These are phyloP conservation scores for Lactarius sp. DNA, from an alignment of 768 basidiomycete species.

Conservation along the genomic window DNA sequence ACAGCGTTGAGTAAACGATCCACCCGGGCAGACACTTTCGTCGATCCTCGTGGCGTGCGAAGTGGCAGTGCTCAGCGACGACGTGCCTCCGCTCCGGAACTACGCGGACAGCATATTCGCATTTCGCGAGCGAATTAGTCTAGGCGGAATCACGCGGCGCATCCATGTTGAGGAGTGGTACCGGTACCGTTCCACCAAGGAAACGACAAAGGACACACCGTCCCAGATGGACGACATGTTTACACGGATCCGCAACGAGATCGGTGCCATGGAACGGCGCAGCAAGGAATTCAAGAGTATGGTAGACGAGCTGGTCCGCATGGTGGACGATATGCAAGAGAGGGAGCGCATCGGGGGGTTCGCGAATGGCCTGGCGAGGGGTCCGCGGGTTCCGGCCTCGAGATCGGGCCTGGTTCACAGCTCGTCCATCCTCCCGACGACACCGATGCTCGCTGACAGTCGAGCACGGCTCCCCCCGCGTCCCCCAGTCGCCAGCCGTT, in stretches of 20 bases:
- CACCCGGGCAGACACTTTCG: conserved; percentile 15
- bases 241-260: conserved; percentile 19
- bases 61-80: conserved; percentile 18
- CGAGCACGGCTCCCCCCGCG: conserved; percentile 11
- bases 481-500: background rate
- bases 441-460: conserved; percentile 2
- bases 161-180: conserved; percentile 22
- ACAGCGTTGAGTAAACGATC: background rate
- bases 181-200: background rate
- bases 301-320: conserved; percentile 11
- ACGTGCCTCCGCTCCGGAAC: conserved; percentile 12
- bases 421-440: conserved; percentile 1
- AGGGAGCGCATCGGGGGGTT: background rate
- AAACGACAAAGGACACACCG: background rate
- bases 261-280: conserved; percentile 13
- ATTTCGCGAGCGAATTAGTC: conserved; percentile 24
- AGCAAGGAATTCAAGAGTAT: conserved; percentile 21
- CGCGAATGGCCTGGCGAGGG: background rate
- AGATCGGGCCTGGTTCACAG: background rate
- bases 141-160: conserved; percentile 21
- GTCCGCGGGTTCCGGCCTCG: background rate
- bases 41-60: conserved; percentile 23
- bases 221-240: conserved; percentile 22
- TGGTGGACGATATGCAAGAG: conserved; percentile 19
- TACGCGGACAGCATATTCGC: conserved; percentile 7